Conservation (phyloP, 148 eudicot genomes). For the Camellia granthamiana region DNA sequence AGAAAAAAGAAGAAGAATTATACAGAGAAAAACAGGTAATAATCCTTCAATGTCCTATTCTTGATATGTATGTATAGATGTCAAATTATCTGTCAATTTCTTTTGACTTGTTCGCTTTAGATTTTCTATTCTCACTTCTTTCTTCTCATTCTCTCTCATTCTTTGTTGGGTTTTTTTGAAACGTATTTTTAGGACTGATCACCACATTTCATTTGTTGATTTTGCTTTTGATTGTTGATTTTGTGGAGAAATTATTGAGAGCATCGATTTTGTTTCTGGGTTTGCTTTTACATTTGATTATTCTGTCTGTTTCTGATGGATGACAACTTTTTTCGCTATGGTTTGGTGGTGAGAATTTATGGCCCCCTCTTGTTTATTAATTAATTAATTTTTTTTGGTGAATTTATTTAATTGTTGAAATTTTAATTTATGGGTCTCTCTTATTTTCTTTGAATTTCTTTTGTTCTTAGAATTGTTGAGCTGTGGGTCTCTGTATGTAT, state of each 20-base stretch:
- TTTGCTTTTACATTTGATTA: not conserved
- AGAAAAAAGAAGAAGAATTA: not conserved
- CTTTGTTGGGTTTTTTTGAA: not conserved
- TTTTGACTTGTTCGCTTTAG: not conserved
- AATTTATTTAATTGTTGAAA: not conserved
- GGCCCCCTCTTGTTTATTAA: conserved; percentile 8
- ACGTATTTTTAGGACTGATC: not conserved
- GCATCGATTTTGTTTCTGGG: not conserved
- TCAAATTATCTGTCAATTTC: not conserved
- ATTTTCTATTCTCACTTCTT: not conserved
- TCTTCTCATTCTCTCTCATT: not conserved
- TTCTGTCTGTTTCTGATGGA: conserved; percentile 26
- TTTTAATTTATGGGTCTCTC: not conserved
- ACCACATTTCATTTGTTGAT: not conserved
- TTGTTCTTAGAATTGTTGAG: not conserved
- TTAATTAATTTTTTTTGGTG: not conserved
- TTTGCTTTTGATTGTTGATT: not conserved
- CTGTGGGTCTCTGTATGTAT: not conserved
- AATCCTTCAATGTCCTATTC: not conserved
- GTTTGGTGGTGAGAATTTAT: not conserved
- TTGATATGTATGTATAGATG: not conserved
- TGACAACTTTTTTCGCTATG: conserved; percentile 6
- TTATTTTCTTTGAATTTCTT: not conserved
- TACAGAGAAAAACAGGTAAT: conserved; percentile 7
- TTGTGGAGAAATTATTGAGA: not conserved